Base-by-base conservation (phyloP, 108 stramenopile species). In the Pseudonitzschia pungens region DNA sequence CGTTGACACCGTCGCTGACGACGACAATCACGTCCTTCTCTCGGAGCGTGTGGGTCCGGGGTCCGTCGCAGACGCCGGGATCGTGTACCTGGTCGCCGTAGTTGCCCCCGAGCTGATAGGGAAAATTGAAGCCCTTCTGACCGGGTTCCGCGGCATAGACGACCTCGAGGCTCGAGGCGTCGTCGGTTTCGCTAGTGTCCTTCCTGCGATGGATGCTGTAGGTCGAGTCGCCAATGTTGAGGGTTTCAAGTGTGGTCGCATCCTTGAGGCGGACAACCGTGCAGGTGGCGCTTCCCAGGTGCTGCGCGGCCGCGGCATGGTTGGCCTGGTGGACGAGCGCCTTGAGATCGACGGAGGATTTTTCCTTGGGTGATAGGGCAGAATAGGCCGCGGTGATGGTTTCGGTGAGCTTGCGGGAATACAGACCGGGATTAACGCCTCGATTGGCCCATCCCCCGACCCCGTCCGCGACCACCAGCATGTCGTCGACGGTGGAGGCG, bases 101-200 rank as follows among this genome's bases (percentile, higher is more conserved):
- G 11, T 65, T 21, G 27, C 77, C 77, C 4, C 77, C 77, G 32
- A 77, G 27, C 36, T 77, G 77, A 55, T 77, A 55, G 18, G 77
- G 77, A 57, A 58, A 77, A 54, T 77, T 77, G 64, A 77, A 77
- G 18, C 64, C 43, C 53, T 77, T 77, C 29, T 77, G 77, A 10
- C 77, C 77, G 5, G 77, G 70, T 32, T 32, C 31, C 0, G 77
- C 71, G 5, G 64, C 77, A 55, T 71, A 77, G 28, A 71, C 27
- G 4, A 77, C 70, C 15, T 66, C 42, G 10, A 77, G 43, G 0
- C 8, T 11, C 16, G 24, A 16, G 3, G n/a, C 15, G 55, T 33
- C 69, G 21, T 63, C 62, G 1, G 0, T 53, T 2, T n/a, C 4
- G 36, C 6, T 36, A 6, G 2, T 36, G 36, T 36, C 6, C 4